Evolutionary conservation across 2,329 filamentous ascomycete genomes (phyloP).

Genomic region (Neonectria hederae): DNA sequence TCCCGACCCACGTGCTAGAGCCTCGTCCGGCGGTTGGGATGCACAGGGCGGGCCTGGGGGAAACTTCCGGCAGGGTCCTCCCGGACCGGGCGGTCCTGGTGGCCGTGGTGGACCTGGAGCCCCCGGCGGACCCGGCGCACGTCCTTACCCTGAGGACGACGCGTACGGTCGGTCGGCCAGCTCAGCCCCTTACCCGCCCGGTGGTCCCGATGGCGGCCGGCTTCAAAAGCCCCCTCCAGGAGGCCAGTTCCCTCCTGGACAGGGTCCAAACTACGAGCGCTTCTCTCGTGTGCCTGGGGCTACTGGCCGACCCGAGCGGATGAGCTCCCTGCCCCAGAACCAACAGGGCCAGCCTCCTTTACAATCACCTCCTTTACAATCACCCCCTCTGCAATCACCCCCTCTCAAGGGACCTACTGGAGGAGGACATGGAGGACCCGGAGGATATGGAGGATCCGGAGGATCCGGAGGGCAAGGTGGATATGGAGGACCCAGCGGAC

Average conservation of each 20-base stretch:
- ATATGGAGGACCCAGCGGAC: conserved; percentile 4
- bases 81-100: conserved; percentile 46
- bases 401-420: conserved; percentile 13
- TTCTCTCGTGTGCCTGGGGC: conserved; percentile 46
- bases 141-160: conserved; percentile 41
- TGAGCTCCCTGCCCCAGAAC: conserved; percentile 44
- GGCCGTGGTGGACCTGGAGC: conserved; percentile 28
- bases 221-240: conserved; percentile 41
- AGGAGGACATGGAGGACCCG: neutral
- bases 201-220: conserved; percentile 47
- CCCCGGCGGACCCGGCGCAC: conserved; percentile 28
- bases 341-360: conserved; percentile 18
- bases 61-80: neutral
- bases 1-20: conserved; percentile 53
- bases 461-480: conserved; percentile 1
- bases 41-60: conserved; percentile 43
- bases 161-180: conserved; percentile 33
- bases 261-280: conserved; percentile 43
- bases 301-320: conserved; percentile 44
- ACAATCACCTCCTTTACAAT: conserved; percentile 10
- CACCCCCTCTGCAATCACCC: conserved; percentile 11
- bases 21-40: conserved; percentile 57
- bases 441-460: conserved; percentile 1
- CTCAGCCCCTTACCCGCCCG: conserved; percentile 40
- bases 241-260: conserved; percentile 35